Base-by-base conservation (phyloP, 2,329 filamentous ascomycete genomes). In the Aspergillus ochraceoroseus region DNA sequence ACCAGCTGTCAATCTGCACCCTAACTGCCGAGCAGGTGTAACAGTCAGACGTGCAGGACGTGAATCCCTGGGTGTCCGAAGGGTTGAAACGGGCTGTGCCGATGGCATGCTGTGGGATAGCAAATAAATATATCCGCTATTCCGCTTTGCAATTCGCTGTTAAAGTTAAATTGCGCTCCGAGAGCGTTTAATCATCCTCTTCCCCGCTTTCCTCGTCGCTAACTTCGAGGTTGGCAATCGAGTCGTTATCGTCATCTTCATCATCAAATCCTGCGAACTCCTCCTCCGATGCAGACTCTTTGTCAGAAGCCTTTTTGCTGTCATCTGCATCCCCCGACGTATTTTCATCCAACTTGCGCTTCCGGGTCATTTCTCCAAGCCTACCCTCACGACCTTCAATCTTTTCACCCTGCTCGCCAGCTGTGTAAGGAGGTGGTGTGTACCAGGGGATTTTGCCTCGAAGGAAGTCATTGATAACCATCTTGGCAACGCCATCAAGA, bases 371-470 rank as follows among this genome's bases (percentile, higher is more conserved):
- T 66, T 95, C 87, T 12, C 89, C 89, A 0, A 94, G 71, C 52
- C 80, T 77, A 8, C 88, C 88, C 46, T 85, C 77, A 32, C 88
- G 79, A 4, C 86, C 85, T 47, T 82, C 78, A n/a, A 82, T 67
- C 25, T 68, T 70, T 30, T 62, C 69, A 7, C 67, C 67, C 9
- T 68, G 71, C 20, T 77, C 75, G 5, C 70, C 70, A 7, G 68
- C 71, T 32, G 65, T 59, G 9, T 74, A 67, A 2, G 89, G 87
- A 7, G 88, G 82, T 6, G 87, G 81, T 0, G 86, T 92, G 59
- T 88, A 98, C 92, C 94, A 98, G 1, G 92, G 92, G 17, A 96
- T 86, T 67, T 90, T 95, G 41, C 92, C 92, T 49, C 92, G 74
- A 58, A 96, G 79, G 62, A 96, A 98, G 60, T 98, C 92, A 57